Evolutionary conservation across 2,329 filamentous ascomycete species (phyloP).

Genomic region (Neofusicoccum ribis): DNA sequence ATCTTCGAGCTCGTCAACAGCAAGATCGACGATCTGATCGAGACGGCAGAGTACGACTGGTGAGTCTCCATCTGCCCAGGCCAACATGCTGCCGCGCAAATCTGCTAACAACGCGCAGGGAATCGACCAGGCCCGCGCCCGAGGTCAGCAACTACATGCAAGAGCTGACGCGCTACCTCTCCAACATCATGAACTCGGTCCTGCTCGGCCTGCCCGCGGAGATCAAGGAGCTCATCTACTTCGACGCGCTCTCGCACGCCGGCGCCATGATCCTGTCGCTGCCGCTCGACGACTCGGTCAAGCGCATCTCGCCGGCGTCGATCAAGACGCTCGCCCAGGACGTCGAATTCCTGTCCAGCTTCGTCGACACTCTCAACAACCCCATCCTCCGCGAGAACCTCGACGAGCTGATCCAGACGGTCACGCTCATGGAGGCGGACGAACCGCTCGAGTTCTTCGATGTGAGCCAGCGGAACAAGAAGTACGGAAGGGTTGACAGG

Average conservation of each 20-base stretch:
- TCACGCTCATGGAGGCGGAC: constrained; percentile 79
- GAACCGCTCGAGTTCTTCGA: constrained; percentile 98
- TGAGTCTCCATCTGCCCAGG: constrained; percentile 34
- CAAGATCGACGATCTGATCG: constrained; percentile 96
- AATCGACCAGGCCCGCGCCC: constrained; percentile 48
- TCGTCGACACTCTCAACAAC: constrained; percentile 84
- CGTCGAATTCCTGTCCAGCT: constrained; percentile 78
- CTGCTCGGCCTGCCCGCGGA: constrained; percentile 88
- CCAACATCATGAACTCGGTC: constrained; percentile 95
- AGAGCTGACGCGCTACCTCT: constrained; percentile 86
- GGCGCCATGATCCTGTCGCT: constrained; percentile 82
- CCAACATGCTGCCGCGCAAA: neutral
- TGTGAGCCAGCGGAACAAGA: constrained; percentile 82
- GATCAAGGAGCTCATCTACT: constrained; percentile 97
- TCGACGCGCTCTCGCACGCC: constrained; percentile 90
- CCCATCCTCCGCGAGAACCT: constrained; percentile 86
- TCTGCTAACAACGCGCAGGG: constrained; percentile 17
- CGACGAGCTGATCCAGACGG: constrained; percentile 90
- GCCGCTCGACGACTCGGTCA: constrained; percentile 75
- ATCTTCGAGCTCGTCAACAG: constrained; percentile 99
- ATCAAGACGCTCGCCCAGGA: constrained; percentile 80
- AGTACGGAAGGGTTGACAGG: constrained; percentile 90
- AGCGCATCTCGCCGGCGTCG: constrained; percentile 82
- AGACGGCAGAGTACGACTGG: constrained; percentile 98
- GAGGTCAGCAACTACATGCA: constrained; percentile 94